Evolutionary conservation across 306 rosid genomes (phyloP).

Genomic region (Prunus fruticosa): DNA sequence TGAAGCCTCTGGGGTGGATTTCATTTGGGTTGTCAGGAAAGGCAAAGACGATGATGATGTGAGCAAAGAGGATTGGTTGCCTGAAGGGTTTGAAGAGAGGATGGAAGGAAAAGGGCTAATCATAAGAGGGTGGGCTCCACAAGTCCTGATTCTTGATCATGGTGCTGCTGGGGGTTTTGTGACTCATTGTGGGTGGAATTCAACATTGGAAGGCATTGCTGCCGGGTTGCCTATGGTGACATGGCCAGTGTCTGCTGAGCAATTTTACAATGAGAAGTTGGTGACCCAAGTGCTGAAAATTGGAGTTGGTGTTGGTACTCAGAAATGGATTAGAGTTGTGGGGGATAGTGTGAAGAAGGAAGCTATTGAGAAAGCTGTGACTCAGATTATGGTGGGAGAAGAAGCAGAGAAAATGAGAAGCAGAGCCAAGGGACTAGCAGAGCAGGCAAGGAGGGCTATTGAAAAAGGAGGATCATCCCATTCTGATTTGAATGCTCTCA

Average conservation of each 20-base stretch:
- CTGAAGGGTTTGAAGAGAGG: conserved; percentile 40
- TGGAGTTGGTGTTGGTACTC: conserved; percentile 36
- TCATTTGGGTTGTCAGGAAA: conserved; percentile 45
- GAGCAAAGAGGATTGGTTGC: conserved; percentile 15
- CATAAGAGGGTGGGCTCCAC: conserved; percentile 46
- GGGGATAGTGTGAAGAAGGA: conserved; percentile 33
- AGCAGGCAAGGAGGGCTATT: conserved; percentile 23
- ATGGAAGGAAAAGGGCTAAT: conserved; percentile 31
- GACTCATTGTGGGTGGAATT: conserved; percentile 58
- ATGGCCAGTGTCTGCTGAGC: conserved; percentile 40
- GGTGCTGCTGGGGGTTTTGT: conserved; percentile 36
- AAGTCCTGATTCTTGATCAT: conserved; percentile 41
- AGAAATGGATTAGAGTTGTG: conserved; percentile 13
- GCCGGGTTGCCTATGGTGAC: conserved; percentile 45
- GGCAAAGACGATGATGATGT: not conserved
- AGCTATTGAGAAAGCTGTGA: conserved; percentile 31
- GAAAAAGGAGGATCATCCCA: conserved; percentile 14
- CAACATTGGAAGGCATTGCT: conserved; percentile 34
- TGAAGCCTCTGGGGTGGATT: conserved; percentile 28
- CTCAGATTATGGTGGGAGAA: conserved; percentile 36
- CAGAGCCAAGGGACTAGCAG: conserved; percentile 19
- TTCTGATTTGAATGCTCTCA: not conserved
- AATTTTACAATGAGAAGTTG: conserved; percentile 44
- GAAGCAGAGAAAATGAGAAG: conserved; percentile 36
- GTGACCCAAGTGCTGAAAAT: conserved; percentile 26